Conservation (phyloP, 352 stramenopile species). For the Blastocystis sp. region DNA sequence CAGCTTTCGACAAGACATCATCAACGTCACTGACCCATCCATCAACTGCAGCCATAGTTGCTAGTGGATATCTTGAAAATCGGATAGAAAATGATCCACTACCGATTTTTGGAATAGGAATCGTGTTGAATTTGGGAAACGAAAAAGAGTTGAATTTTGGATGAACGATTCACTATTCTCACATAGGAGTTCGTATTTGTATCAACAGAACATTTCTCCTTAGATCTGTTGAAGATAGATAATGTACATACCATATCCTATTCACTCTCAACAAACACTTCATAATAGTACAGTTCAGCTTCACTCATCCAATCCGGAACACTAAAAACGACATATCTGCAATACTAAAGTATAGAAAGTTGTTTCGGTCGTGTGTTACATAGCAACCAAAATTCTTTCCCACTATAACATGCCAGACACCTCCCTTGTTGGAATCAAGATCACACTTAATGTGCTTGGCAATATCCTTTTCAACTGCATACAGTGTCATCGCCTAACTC, state of each 20-base stretch:
- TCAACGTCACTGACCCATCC: slow-evolving; percentile 29
- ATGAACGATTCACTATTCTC: too few species aligned
- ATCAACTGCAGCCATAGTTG: slow-evolving; percentile 1
- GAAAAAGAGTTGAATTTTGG: too few species aligned
- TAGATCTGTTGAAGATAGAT: too few species aligned
- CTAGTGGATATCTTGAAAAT: background rate
- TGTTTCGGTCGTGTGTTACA: slow-evolving; percentile 30
- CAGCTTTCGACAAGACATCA: slow-evolving; percentile 6
- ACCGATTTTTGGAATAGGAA: too few species aligned
- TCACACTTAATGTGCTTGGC: slow-evolving; percentile 45
- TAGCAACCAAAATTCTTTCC: slow-evolving; percentile 53
- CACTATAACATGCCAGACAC: slow-evolving; percentile 33
- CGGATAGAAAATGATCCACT: background rate
- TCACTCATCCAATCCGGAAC: slow-evolving; percentile 54
- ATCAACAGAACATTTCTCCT: too few species aligned
- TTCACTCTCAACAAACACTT: too few species aligned
- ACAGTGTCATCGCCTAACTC: background rate
- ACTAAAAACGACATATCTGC: slow-evolving; percentile 36
- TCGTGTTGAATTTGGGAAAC: too few species aligned
- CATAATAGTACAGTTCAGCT: too few species aligned
- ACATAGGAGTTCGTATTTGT: background rate
- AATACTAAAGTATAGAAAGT: slow-evolving; percentile 47
- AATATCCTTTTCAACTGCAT: slow-evolving; percentile 28
- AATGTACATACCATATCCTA: too few species aligned
- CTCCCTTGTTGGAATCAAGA: background rate